Conservation (phyloP, 108 stramenopile species). For the Hondaea fermentalgiana region DNA sequence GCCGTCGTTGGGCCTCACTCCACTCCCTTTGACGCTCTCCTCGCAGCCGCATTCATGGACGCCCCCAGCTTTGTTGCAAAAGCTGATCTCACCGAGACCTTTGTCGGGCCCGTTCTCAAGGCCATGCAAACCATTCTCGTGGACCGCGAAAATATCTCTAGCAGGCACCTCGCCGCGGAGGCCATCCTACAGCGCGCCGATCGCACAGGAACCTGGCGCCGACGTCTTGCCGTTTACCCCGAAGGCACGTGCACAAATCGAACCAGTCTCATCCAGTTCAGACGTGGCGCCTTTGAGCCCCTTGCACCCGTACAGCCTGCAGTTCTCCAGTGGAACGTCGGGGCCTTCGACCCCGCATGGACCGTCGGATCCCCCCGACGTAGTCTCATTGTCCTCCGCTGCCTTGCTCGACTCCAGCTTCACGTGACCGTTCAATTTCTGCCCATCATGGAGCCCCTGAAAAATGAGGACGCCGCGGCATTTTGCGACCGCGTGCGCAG, state of each 20-base stretch:
- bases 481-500: neutral
- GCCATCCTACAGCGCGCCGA: neutral
- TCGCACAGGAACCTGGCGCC: neutral
- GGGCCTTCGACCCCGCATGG: conserved; percentile 16
- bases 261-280: conserved; percentile 20
- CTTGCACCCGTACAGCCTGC: conserved; percentile 27
- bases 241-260: conserved; percentile 31
- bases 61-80: neutral
- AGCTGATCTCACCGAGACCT: neutral
- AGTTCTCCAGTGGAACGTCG: neutral
- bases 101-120: neutral
- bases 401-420: neutral
- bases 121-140: neutral
- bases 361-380: neutral
- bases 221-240: conserved; percentile 20
- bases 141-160: neutral
- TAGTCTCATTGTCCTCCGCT: neutral
- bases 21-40: neutral
- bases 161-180: neutral
- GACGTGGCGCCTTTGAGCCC: conserved; percentile 28
- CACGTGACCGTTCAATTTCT: neutral
- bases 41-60: neutral
- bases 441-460: neutral
- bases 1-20: neutral
- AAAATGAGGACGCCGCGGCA: neutral